phyloP scores from a whole-genome alignment of 345 rosid genomes.

The Gossypium anomalum region DNA sequence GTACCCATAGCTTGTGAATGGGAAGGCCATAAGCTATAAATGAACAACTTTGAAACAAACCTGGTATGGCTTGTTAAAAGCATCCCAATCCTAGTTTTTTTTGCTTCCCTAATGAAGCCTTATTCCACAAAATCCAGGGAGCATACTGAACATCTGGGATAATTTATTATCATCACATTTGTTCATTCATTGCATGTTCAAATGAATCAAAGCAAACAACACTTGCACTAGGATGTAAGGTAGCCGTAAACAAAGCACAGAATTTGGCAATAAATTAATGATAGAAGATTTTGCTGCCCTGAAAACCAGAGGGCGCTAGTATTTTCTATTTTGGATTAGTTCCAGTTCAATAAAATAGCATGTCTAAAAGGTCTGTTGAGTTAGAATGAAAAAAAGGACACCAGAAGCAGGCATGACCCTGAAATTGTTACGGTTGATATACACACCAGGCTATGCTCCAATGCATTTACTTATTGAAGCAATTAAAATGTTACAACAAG shows the following conservation, averaged over 20 bases:
- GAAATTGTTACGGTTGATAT: conserved; percentile 11
- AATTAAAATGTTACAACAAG: conserved; percentile 1
- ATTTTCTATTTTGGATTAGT: background rate
- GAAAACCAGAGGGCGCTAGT: background rate
- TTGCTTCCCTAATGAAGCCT: too few species aligned
- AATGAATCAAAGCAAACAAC: background rate
- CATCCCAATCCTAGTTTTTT: too few species aligned
- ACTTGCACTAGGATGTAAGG: background rate
- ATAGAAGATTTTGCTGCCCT: background rate
- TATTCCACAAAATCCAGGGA: too few species aligned
- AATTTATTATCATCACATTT: background rate
- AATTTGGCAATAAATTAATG: background rate
- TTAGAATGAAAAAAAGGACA: background rate
- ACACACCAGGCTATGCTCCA: background rate
- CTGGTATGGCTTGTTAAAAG: too few species aligned
- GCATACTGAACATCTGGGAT: too few species aligned
- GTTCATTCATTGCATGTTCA: background rate
- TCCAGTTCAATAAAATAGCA: background rate
- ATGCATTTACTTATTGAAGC: background rate
- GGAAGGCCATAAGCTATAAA: too few species aligned
- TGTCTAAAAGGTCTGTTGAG: background rate
- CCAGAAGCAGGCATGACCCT: background rate
- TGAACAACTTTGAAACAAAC: too few species aligned
- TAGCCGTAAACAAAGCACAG: background rate
- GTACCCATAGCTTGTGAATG: too few species aligned